These are phyloP conservation scores for Neofusicoccum sp. DNA, from an alignment of 2,329 filamentous ascomycete genomes.

Conservation along the genomic window DNA sequence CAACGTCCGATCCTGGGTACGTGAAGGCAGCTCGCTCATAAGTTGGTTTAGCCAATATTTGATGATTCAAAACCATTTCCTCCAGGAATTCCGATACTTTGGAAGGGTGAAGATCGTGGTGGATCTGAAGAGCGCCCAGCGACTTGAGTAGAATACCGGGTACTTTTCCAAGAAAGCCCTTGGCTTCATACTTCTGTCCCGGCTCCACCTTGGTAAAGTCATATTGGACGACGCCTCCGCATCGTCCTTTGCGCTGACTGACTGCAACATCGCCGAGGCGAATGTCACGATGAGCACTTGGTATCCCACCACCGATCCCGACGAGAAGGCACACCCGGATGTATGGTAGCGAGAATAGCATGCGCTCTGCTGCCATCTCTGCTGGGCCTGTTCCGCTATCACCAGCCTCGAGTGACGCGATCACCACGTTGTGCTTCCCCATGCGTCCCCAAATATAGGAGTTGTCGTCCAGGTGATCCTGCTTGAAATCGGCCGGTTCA, in stretches of 20 bases:
- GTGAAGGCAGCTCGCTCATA: not conserved
- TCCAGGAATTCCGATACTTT: not conserved
- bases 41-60: not conserved
- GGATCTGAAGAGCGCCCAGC: rapidly evolving
- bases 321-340: not conserved
- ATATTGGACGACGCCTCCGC: not conserved
- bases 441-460: not conserved
- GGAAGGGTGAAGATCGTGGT: not conserved
- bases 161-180: not conserved
- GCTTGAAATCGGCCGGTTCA: not conserved
- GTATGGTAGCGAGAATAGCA: not conserved
- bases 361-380: no score
- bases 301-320: not conserved
- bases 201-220: not conserved
- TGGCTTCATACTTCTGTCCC: not conserved
- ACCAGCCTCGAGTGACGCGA: not conserved
- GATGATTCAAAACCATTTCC: not conserved
- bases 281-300: not conserved
- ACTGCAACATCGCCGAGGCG: not conserved
- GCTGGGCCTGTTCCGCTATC: not conserved
- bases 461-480: not conserved
- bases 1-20: not conserved
- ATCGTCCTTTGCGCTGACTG: not conserved
- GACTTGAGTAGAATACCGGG: not conserved
- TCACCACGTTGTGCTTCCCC: not conserved